Conservation (phyloP, 2,329 filamentous ascomycete species). For the Pezicula neosporulosa region DNA sequence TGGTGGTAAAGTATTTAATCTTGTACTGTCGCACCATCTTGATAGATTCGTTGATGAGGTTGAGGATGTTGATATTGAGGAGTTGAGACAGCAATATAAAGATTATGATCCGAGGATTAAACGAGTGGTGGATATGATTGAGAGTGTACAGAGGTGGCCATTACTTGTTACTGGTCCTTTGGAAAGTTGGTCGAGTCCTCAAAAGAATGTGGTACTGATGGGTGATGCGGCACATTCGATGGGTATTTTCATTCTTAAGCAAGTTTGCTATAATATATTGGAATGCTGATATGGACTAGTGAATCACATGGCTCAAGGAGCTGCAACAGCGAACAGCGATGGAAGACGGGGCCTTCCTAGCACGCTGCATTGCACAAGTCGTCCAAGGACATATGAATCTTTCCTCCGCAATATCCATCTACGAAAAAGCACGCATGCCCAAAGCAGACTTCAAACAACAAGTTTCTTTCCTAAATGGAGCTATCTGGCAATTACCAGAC, state of each 20-base stretch:
- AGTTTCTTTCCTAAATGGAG: conserved; percentile 34
- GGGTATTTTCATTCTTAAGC: conserved; percentile 7
- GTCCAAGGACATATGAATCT: conserved; percentile 30
- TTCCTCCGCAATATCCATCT: conserved; percentile 32
- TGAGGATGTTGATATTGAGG: conserved; percentile 33
- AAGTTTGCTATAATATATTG: too few relatives aligned
- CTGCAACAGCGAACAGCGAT: conserved; percentile 39
- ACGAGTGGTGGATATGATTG: conserved; percentile 28
- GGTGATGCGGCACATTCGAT: conserved; percentile 40
- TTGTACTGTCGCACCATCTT: conserved; percentile 38
- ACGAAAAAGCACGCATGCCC: conserved; percentile 38
- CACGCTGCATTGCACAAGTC: conserved; percentile 31
- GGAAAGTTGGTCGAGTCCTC: conserved; percentile 35
- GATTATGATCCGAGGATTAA: conserved; percentile 39
- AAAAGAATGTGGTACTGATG: conserved; percentile 40
- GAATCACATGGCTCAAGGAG: conserved; percentile 41
- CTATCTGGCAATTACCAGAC: conserved; percentile 33
- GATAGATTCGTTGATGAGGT: conserved; percentile 30
- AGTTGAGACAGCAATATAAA: conserved; percentile 35
- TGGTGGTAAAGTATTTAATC: conserved; percentile 34
- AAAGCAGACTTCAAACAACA: conserved; percentile 39
- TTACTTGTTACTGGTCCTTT: conserved; percentile 39
- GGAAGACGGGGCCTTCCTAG: conserved; percentile 40
- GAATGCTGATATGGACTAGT: conserved; percentile 6
- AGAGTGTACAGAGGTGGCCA: conserved; percentile 32